Percentiles rank a stretch among this genome's conserved stretches.
These are phyloP conservation scores for Claviceps sp. DNA, from an alignment of 2,329 filamentous ascomycete species.

Conservation along the genomic window DNA sequence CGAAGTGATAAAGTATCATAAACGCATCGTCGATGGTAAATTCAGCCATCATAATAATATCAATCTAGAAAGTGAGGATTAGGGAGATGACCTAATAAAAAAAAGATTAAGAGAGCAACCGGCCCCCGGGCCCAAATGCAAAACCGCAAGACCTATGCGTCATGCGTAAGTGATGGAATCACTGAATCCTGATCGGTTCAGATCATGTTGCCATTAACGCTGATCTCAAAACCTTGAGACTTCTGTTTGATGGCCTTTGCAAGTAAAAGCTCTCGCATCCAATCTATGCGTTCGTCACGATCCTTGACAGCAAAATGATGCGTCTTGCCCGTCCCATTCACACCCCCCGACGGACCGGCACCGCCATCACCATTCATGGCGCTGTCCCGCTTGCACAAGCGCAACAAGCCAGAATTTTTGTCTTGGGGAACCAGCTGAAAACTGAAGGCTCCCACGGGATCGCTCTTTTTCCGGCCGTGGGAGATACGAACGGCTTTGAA, in stretches of 20 bases:
- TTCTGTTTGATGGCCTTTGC: conserved; percentile 79
- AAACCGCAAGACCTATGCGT: not conserved
- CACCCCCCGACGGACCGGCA: conserved; percentile 26
- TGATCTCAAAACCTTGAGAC: conserved; percentile 69
- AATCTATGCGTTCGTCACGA: conserved; percentile 86
- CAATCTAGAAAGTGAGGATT: too few species aligned
- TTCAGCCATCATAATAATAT: too few species aligned
- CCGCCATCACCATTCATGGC: conserved; percentile 20
- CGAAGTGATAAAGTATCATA: too few species aligned
- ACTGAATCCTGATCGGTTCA: not conserved
- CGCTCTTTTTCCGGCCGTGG: conserved; percentile 37
- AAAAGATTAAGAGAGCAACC: too few species aligned
- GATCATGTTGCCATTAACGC: conserved; percentile 68
- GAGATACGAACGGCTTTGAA: conserved; percentile 68
- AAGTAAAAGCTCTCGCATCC: conserved; percentile 90
- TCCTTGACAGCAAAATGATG: conserved; percentile 88
- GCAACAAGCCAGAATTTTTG: conserved; percentile 30
- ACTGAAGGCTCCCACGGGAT: conserved; percentile 56
- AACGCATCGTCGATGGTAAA: too few species aligned
- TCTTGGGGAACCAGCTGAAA: conserved; percentile 75
- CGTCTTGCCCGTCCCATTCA: conserved; percentile 60
- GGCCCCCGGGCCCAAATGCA: too few species aligned
- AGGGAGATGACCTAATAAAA: too few species aligned
- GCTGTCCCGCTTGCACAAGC: conserved; percentile 41
- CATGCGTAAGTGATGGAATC: not conserved